Evolutionary conservation across 352 stramenopile genomes (phyloP).

Genomic region (Phytophthora meadii): DNA sequence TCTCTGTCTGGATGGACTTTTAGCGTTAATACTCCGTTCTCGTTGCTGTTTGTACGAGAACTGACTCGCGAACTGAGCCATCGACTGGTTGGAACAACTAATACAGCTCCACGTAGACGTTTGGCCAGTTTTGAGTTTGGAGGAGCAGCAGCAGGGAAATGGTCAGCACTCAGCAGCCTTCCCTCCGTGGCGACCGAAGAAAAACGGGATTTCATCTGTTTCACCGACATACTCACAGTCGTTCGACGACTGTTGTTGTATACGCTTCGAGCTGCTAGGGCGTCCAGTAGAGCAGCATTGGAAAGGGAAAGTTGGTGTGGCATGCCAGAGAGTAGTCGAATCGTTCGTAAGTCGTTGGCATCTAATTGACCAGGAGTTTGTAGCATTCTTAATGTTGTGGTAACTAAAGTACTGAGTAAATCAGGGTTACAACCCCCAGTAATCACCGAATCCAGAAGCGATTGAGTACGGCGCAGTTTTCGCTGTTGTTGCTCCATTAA

Average conservation of each 20-base stretch:
- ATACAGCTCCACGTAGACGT: slow-evolving; percentile 14
- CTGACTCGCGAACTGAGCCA: slow-evolving; percentile 16
- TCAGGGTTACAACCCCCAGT: slow-evolving; percentile 11
- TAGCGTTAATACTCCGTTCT: too few relatives aligned
- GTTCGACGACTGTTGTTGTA: slow-evolving; percentile 34
- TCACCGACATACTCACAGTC: slow-evolving; percentile 8
- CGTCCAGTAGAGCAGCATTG: slow-evolving; percentile 21
- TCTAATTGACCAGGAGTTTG: slow-evolving; percentile 35
- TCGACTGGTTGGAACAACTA: slow-evolving; percentile 17
- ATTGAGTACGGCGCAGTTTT: slow-evolving; percentile 20
- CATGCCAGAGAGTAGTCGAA: slow-evolving; percentile 35
- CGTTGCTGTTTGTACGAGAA: not conserved
- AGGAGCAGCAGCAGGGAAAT: slow-evolving; percentile 13
- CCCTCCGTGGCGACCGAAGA: slow-evolving; percentile 24
- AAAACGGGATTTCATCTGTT: slow-evolving; percentile 26
- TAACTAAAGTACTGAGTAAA: slow-evolving; percentile 28
- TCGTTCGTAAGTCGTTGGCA: slow-evolving; percentile 15
- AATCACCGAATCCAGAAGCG: slow-evolving; percentile 17
- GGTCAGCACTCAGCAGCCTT: not conserved
- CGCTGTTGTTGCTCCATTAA: slow-evolving; percentile 27
- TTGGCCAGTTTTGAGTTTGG: slow-evolving; percentile 12
- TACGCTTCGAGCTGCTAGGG: slow-evolving; percentile 23
- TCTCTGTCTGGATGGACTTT: not conserved
- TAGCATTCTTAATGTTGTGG: slow-evolving; percentile 26
- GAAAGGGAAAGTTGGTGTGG: slow-evolving; percentile 21